Base-by-base conservation (phyloP, 2,329 filamentous ascomycete genomes). In the Epichloe sp. region DNA sequence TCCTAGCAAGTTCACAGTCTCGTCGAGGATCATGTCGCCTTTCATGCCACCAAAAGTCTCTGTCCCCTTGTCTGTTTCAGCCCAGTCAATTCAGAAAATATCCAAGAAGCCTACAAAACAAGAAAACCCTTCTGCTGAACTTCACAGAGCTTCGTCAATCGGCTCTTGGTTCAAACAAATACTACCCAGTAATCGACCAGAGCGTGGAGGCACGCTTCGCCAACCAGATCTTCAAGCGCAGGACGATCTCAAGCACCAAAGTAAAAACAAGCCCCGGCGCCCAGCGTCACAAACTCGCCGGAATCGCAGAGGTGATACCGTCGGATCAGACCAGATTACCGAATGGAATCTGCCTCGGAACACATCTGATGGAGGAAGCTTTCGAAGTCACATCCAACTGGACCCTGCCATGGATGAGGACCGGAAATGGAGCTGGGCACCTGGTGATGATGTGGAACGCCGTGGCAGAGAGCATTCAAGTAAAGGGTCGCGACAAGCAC, bases 181-280 rank as follows among this genome's bases (percentile, higher is more conserved):
- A 2, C 62, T 76, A 10, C 76, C 76, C 0, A 74, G 69, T 54
- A 68, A 71, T 52, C 71, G 70, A 6, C 66, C 72, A 1, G 77
- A 79, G 54, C 69, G 70, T 34, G 75, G 77, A 19, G 71, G 75
- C 10, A 78, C 76, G 1, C 51, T 63, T 42, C 71, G 73, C 40
- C 51, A 55, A 23, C 57, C 58, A 5, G 60, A 63, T 1, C 63
- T 59, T 47, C 64, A 59, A 63, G 60, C 63, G 35, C 49, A 53
- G 17, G 38, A 55, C 49, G 58, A 60, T 11, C 38, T 48, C 8
- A 44, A 44, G 21, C 49, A 54, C 8, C 38, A 15, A 4, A 14
- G 21, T 6, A 23, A 44, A 37, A 36, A 38, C n/a, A 42, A 41
- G n/a, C 36, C 48, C 23, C 51, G 49, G 31, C 55, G 53, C 2